These are phyloP conservation scores for Lyophyllum decastes DNA, from an alignment of 768 basidiomycete genomes.

Conservation along the genomic window DNA sequence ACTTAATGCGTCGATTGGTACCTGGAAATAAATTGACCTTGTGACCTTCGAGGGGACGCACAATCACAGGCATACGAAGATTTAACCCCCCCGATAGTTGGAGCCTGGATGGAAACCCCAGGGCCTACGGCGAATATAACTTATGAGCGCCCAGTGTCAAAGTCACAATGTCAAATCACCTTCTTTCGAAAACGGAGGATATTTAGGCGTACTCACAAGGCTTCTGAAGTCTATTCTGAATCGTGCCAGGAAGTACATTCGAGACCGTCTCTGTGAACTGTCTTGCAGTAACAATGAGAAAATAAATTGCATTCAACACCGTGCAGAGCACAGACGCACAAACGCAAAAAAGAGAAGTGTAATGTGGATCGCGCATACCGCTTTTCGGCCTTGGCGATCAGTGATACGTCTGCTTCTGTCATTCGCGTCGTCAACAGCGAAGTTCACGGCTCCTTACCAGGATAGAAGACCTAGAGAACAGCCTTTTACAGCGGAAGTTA, in stretches of 20 bases:
- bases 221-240: no score
- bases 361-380: no score
- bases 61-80: no score
- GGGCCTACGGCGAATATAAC: no score
- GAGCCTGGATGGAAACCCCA: no score
- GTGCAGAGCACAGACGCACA: no score
- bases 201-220: no score
- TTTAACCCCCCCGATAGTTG: no score
- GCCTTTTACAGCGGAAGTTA: neutral
- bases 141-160: neutral
- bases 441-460: neutral
- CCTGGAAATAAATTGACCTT: neutral
- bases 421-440: neutral
- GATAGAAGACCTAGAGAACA: neutral
- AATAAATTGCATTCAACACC: neutral
- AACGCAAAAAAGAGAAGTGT: no score
- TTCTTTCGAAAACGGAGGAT: no score
- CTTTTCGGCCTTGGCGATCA: neutral
- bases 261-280: no score
- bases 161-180: neutral
- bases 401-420: neutral
- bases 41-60: neutral
- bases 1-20: neutral
- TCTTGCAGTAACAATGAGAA: neutral
- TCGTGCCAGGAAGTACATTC: no score